These are phyloP conservation scores for Claviceps maximensis DNA, from an alignment of 2,329 filamentous ascomycete species.

Conservation along the genomic window DNA sequence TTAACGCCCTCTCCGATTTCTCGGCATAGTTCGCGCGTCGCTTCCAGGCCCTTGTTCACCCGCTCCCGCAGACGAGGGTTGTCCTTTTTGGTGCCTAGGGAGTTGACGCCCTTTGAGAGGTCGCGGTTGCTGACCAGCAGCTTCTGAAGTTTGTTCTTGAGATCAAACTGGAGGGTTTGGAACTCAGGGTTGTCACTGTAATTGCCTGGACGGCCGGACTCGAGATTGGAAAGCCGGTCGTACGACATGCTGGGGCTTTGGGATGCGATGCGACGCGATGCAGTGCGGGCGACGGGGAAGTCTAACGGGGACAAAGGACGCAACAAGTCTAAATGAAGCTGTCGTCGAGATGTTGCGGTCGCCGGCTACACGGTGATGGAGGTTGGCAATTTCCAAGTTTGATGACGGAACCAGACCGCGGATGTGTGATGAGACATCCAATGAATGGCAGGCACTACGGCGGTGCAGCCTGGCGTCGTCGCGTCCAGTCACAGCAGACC, in stretches of 20 bases:
- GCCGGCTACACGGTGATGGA: not conserved
- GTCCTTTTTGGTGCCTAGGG: conserved; percentile 81
- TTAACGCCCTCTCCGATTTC: conserved; percentile 89
- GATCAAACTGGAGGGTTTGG: conserved; percentile 63
- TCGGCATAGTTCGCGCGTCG: conserved; percentile 77
- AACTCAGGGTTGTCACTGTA: conserved; percentile 93
- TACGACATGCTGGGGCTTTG: conserved; percentile 58
- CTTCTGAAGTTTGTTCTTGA: conserved; percentile 81
- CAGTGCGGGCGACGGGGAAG: no score
- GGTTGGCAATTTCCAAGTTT: not conserved
- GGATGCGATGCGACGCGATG: not conserved
- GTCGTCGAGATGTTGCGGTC: not conserved
- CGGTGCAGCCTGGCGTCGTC: no score
- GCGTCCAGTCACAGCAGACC: no score
- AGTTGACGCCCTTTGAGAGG: conserved; percentile 68
- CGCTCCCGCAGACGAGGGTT: conserved; percentile 83
- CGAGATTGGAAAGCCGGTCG: conserved; percentile 71
- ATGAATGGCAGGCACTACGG: no score
- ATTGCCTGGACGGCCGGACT: conserved; percentile 62
- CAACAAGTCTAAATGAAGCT: not conserved
- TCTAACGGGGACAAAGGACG: not conserved
- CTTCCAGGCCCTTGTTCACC: conserved; percentile 75
- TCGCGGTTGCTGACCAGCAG: conserved; percentile 80
- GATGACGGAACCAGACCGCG: not conserved
- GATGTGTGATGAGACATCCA: not conserved